Conservation (phyloP, 805 yeast genomes). For the Pichia pseudocactophila region DNA sequence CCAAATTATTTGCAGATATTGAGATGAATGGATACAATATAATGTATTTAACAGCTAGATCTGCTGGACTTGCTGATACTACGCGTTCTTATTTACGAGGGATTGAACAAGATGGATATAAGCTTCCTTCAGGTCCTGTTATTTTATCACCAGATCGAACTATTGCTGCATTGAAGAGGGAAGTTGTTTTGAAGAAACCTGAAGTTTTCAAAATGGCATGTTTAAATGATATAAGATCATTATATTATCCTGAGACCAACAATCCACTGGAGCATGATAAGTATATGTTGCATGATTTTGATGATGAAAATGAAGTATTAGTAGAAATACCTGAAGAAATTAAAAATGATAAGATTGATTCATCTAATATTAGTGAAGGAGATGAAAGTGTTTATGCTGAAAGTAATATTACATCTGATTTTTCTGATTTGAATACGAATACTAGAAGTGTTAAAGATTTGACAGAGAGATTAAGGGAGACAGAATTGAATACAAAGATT, state of each 20-base stretch:
- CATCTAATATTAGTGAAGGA: background rate
- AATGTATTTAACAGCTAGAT: conserved; percentile 86
- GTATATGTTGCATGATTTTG: background rate
- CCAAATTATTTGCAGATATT: conserved; percentile 84
- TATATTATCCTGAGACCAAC: conserved; percentile 34
- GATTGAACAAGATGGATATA: conserved; percentile 65
- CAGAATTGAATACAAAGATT: conserved; percentile 23
- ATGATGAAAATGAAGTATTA: background rate
- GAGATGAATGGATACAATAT: conserved; percentile 82
- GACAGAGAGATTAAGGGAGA: background rate
- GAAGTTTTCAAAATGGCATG: conserved; percentile 99
- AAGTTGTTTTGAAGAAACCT: conserved; percentile 88
- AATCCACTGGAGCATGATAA: conserved; percentile 3
- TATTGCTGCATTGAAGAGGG: conserved; percentile 87
- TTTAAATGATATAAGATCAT: conserved; percentile 68
- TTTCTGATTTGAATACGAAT: conserved; percentile 16
- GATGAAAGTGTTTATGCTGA: background rate
- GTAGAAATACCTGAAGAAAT: conserved; percentile 1
- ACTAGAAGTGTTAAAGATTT: conserved; percentile 1
- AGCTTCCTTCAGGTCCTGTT: conserved; percentile 85
- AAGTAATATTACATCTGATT: conserved; percentile 4
- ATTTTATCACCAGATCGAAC: conserved; percentile 93
- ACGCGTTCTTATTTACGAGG: conserved; percentile 78
- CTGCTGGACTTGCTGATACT: conserved; percentile 91
- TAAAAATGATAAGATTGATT: conserved; percentile 1